Base-by-base conservation (phyloP, 1,284 basidiomycete species). In the Coniferiporia weirii region DNA sequence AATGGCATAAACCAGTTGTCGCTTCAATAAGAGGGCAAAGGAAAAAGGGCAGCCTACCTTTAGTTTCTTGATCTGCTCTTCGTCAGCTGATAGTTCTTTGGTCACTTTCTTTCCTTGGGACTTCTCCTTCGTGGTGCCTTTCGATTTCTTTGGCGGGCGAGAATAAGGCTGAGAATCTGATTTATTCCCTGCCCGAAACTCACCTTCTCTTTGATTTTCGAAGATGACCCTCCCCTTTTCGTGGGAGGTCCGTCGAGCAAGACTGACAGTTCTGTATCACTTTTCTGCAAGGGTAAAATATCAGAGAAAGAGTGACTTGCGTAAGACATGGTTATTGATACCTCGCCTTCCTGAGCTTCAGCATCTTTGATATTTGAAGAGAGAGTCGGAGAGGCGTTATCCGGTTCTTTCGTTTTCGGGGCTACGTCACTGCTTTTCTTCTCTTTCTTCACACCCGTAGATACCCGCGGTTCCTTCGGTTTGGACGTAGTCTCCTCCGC, bases 191-290 rank as follows among this genome's bases (percentile, higher is more conserved):
- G 17, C 44, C 32, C 17, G 1, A 34, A 56, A 34, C n/a, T 36
- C 54, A 46, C 48, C 46, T 56, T 17, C 6, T 27, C 56, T 52
- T 66, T 59, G 40, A 46, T 20, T 45, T 65, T 65, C 40, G 45
- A 44, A 22, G 57, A 50, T 56, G 50, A 46, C 51, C 36, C 70
- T 74, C 46, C 68, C 65, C 53, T 75, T 61, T 66, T 71, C 64
- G 79, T 79, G 0, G 77, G 79, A 8, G 79, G 76, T 45, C 83
- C 82, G 60, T 87, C 84, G 36, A 80, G 72, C 10, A 87, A 73
- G 4, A 79, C 79, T 3, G 84, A 85, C 52, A 84, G 64, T 57
- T 86, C 84, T 2, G 84, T 83, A 44, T 82, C 84, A 67, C 79
- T 81, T 70, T 80, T 73, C 71, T 75, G 45, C 27, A 35, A 20